Conservation (phyloP, 2,329 filamentous ascomycete species). For the Hymenoscyphus infarciens region DNA sequence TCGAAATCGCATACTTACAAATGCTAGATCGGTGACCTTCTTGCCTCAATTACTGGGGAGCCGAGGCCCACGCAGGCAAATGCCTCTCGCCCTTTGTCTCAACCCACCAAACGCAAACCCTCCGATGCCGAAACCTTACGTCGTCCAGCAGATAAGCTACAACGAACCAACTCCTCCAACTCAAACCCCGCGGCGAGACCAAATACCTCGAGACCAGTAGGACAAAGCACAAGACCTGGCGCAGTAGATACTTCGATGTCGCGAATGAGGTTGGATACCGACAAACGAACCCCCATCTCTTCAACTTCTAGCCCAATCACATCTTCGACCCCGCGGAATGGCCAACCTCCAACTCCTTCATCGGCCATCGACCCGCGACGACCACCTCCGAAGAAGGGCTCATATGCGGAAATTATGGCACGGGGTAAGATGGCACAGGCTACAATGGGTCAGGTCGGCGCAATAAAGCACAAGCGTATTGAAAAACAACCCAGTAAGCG, state of each 20-base stretch:
- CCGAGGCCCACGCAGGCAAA: slow-evolving; percentile 36
- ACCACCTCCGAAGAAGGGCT: slow-evolving; percentile 64
- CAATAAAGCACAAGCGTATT: slow-evolving; percentile 71
- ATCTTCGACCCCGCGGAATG: slow-evolving; percentile 25
- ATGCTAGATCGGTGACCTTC: slow-evolving; percentile 51
- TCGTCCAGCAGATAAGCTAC: slow-evolving; percentile 41
- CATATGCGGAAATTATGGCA: slow-evolving; percentile 71
- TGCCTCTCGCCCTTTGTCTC: slow-evolving; percentile 27
- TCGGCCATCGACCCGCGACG: slow-evolving; percentile 19
- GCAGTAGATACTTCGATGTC: slow-evolving; percentile 23
- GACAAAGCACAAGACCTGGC: slow-evolving; percentile 17
- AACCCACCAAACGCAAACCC: slow-evolving; percentile 53
- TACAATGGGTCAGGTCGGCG: slow-evolving; percentile 59
- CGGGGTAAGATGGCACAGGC: slow-evolving; percentile 64
- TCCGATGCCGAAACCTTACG: slow-evolving; percentile 46
- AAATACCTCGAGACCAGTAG: slow-evolving; percentile 24
- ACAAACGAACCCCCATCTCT: slow-evolving; percentile 11
- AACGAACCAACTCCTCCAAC: slow-evolving; percentile 34
- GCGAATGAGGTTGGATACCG: slow-evolving; percentile 22
- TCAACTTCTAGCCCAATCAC: neutral
- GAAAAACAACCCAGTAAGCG: slow-evolving; percentile 60
- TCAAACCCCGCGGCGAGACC: slow-evolving; percentile 14
- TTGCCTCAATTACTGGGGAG: slow-evolving; percentile 59
- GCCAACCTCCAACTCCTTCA: slow-evolving; percentile 27
- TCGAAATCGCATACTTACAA: neutral